Evolutionary conservation across 2,329 filamentous ascomycete species (phyloP), one percentile per base, ranked within the genome.

Genomic region (Epicoccum nigrum): DNA sequence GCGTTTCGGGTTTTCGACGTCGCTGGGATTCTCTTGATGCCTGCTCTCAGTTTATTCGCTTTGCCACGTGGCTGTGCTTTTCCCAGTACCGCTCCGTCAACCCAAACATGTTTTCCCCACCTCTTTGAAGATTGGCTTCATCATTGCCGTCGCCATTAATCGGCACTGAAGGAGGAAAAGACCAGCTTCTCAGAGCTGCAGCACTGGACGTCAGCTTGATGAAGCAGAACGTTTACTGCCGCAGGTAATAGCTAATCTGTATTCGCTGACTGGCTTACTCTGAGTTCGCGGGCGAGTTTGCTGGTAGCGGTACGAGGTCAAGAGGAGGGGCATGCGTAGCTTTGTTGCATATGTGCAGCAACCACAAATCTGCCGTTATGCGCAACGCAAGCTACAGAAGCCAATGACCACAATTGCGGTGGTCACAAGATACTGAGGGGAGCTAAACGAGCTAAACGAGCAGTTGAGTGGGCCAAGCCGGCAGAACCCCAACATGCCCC

Each of bases 381-480:
- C 15, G 8, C 8, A 7, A n/a, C 11, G n/a, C 15, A 25, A 17
- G 17, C 20, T 15, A 21, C 2, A 21, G 20, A 28, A 30, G 31
- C 37, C 7, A 35, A n/a, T n/a, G 28, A 16, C 21, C 19, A 12
- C 19, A 39, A 27, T 11, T 8, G 20, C 25, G 23, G 9, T 19
- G 31, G 43, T 27, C 27, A 46, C 13, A 19, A 40, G 34, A 40
- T 13, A 30, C 12, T 23, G 25, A 31, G 19, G 19, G 17, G 38
- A 13, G 11, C 7, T 17, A 4, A 34, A 45, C n/a, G n/a, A n/a
- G 23, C 23, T 7, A 9, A 25, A 9, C 6, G 6, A 20, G 37
- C 21, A 23, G 37, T 37, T 21, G 17, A 13, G 12, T 33, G 13
- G 19, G 49, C 49, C 49, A 51, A 51, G 49, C 49, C 49, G 49